Base-by-base conservation (phyloP, 1,139 yeast genomes). In the Saccharomyces hybrid region DNA sequence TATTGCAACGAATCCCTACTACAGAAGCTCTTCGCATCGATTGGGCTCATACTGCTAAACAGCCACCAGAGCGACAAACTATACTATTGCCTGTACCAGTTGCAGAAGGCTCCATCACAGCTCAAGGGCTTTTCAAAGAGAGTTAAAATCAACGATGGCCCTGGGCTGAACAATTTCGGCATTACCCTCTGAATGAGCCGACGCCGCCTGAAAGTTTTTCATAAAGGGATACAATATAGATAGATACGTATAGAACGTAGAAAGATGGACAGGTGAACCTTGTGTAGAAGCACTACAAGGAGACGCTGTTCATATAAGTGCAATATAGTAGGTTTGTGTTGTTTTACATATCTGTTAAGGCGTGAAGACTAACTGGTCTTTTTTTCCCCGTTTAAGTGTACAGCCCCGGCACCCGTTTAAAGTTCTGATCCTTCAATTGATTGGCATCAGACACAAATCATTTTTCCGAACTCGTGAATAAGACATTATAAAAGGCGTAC, bases 21-120 rank as follows among this genome's bases (percentile, higher is more conserved):
- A 46, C 67, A 71, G 0, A 53, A 57, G 5, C 78, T 88, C 16
- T 79, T 86, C 82, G 52, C 58, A 1, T 64, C 74, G 9, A 71
- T 89, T 14, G 97, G 97, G 0, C 89, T 83, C 61, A 61, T 56
- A 4, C 62, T 75, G 48, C 56, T 76, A 2, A 69, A 74, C 54
- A 74, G 76, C 55, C 81, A 86, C 60, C 80, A 80, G 56, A 84
- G 96, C 0, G 76, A 78, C 52, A 89, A 90, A 64, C 78, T 91
- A n/a, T 87, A 84, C 0, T 91, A 91, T 67, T 81, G 91, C 83
- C 74, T 89, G 9, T 84, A 78, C 61, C 73, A 75, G 55, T 78
- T 82, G 49, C 42, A 24, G 28, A 27, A 24, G 24, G 14, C 19
- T 38, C 11, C 12, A 11, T 19, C 24, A n/a, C 42, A 44, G 21